Conservation (phyloP, 1,284 basidiomycete species). For the Cryptococcus sp. region DNA sequence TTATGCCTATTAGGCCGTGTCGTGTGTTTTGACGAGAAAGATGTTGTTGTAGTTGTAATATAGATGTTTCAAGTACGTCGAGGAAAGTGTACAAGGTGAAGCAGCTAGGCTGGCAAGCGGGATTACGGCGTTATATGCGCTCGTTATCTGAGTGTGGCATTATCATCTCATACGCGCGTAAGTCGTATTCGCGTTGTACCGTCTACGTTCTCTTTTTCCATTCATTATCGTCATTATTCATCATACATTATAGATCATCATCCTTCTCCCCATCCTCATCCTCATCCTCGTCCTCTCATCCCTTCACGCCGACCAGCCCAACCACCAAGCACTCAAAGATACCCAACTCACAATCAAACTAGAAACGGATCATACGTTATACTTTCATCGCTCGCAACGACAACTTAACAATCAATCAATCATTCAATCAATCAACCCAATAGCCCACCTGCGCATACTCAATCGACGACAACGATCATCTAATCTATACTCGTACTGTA, state of each 20-base stretch:
- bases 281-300: slow-evolving; percentile 1
- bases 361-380: no score
- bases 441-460: no score
- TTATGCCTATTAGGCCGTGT: not conserved
- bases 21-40: not conserved
- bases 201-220: not conserved
- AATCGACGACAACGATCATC: no score
- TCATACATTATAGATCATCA: not conserved
- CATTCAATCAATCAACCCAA: not conserved
- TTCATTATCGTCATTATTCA: not conserved
- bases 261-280: slow-evolving; percentile 3
- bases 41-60: slow-evolving; percentile 4
- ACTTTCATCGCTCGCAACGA: not conserved
- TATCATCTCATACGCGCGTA: not conserved
- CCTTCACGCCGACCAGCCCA: not conserved
- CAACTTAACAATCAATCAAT: not conserved
- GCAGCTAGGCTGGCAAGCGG: not conserved
- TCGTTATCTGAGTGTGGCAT: not conserved
- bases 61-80: not conserved
- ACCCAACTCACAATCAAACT: no score
- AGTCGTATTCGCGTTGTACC: not conserved
- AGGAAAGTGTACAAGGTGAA: no score
- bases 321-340: slow-evolving; percentile 1
- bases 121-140: slow-evolving; percentile 12
- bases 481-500: no score